Conservation (phyloP, 2,329 filamentous ascomycete genomes). For the Aspergillus neotritici region DNA sequence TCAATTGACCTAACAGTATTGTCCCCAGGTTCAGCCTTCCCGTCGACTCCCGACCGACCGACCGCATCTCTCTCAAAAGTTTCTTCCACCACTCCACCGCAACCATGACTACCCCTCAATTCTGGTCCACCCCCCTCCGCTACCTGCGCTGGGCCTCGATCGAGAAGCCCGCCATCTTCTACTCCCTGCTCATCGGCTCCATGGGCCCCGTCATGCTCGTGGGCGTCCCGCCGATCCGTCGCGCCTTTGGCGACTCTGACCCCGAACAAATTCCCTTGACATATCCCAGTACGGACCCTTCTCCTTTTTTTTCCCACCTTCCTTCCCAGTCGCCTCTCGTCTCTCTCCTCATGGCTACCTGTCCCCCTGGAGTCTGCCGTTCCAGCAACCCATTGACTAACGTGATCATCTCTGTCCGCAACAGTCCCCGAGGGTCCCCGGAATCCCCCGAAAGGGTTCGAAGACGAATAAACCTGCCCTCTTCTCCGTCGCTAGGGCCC, state of each 20-base stretch:
- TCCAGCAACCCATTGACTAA: neutral
- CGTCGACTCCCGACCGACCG: slow-evolving; percentile 2
- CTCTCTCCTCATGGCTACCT: neutral
- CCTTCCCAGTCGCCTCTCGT: neutral
- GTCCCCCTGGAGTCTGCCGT: slow-evolving; percentile 1
- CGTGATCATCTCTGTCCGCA: neutral
- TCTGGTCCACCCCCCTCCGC: slow-evolving; percentile 76
- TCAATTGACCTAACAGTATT: slow-evolving; percentile 5
- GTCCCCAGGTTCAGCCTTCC: neutral
- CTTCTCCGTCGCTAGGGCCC: too few relatives aligned
- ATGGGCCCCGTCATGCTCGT: slow-evolving; percentile 66
- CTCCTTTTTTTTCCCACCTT: neutral
- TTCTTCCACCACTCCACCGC: slow-evolving; percentile 13
- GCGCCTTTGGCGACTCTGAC: slow-evolving; percentile 66
- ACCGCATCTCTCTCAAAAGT: slow-evolving; percentile 14
- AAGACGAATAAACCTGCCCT: slow-evolving; percentile 34
- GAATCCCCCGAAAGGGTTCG: slow-evolving; percentile 43
- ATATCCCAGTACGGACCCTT: slow-evolving; percentile 72
- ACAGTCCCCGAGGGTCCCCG: slow-evolving; percentile 44
- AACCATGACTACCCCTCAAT: slow-evolving; percentile 58
- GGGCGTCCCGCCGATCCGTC: slow-evolving; percentile 67
- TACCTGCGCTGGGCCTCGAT: slow-evolving; percentile 85
- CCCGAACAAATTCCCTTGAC: slow-evolving; percentile 72
- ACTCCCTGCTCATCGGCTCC: slow-evolving; percentile 68
- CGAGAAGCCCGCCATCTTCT: slow-evolving; percentile 89